Percentiles rank a stretch among this genome's conserved stretches.
These are phyloP conservation scores for Naegleria lovaniensis DNA, from an alignment of 208 protist species.

Conservation along the genomic window DNA sequence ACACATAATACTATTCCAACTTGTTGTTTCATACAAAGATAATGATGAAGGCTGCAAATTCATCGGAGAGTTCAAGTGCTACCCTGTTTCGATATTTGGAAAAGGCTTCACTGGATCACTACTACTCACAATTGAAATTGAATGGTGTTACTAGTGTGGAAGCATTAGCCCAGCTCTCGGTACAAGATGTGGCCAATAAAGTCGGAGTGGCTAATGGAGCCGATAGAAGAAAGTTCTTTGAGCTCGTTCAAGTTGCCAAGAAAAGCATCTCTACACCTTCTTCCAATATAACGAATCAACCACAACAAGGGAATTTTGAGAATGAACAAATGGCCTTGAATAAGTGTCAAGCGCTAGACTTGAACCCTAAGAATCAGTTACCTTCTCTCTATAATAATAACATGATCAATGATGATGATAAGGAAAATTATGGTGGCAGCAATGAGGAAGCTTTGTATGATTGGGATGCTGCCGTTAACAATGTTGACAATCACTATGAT, in stretches of 20 bases:
- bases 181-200: neutral
- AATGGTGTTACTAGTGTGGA: neutral
- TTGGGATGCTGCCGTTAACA: constrained; percentile 5
- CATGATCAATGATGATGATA: constrained; percentile 6
- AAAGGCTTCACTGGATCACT: neutral
- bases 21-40: too few species aligned
- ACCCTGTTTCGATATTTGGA: neutral
- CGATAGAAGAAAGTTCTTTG: constrained; percentile 26
- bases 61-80: neutral
- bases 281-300: neutral
- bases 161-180: neutral
- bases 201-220: neutral
- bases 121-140: constrained; percentile 5
- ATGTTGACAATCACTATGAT: neutral
- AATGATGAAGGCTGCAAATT: neutral
- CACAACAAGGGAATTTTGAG: neutral
- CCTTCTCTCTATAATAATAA: neutral
- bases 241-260: neutral
- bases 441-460: neutral
- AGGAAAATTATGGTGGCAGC: neutral
- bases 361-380: neutral
- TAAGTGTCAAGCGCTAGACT: constrained; percentile 1
- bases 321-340: constrained; percentile 2
- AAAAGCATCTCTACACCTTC: neutral
- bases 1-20: too few species aligned